Conservation (phyloP, 768 basidiomycete genomes). For the Epithele typhae region DNA sequence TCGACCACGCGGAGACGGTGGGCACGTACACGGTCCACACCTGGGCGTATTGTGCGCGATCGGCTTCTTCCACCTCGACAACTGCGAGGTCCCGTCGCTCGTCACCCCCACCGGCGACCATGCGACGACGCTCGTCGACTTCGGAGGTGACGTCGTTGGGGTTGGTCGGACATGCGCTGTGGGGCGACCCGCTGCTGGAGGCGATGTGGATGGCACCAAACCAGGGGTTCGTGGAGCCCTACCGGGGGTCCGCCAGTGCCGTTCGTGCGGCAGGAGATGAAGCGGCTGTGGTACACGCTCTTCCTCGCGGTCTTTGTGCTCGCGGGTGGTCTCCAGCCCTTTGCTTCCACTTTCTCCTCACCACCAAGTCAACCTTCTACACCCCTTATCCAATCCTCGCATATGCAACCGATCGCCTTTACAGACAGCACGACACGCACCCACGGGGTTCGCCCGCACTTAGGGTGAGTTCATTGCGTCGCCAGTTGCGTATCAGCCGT, state of each 20-base stretch:
- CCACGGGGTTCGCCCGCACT: no score
- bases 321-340: constrained; percentile 53
- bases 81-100: constrained; percentile 66
- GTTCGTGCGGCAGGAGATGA: constrained; percentile 68
- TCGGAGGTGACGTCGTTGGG: constrained; percentile 36
- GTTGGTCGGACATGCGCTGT: constrained; percentile 49
- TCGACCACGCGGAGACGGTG: constrained; percentile 22
- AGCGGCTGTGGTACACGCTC: constrained; percentile 72
- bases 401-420: no score
- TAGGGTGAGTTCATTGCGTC: no score
- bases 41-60: constrained; percentile 61
- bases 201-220: constrained; percentile 53
- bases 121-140: constrained; percentile 51
- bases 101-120: constrained; percentile 60
- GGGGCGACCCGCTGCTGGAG: constrained; percentile 77
- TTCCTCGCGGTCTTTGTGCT: constrained; percentile 55
- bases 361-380: no score
- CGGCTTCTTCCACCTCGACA: constrained; percentile 70
- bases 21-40: constrained; percentile 28
- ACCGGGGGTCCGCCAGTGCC: constrained; percentile 49
- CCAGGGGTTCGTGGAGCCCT: constrained; percentile 55
- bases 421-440: no score
- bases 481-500: no score
- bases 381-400: no score
- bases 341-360: constrained; percentile 72